These are phyloP conservation scores for Xylariaceae sp. DNA, from an alignment of 2,329 filamentous ascomycete species.

Conservation along the genomic window DNA sequence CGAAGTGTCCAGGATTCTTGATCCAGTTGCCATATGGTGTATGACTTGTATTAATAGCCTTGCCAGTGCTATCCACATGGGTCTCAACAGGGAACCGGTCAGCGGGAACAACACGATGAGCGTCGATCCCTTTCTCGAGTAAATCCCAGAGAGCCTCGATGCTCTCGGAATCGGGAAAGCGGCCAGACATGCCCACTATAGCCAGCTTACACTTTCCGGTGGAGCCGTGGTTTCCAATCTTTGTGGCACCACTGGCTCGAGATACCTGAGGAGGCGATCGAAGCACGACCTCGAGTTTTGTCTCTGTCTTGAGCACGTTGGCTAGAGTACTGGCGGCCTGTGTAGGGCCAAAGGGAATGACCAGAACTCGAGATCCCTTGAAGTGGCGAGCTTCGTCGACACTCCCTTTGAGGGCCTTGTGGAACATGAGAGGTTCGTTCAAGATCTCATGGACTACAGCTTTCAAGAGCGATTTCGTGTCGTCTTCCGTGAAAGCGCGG, in stretches of 20 bases:
- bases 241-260: constrained; percentile 31
- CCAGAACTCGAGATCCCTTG: constrained; percentile 38
- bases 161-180: constrained; percentile 69
- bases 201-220: constrained; percentile 65
- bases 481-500: constrained; percentile 36
- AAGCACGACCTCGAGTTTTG: constrained; percentile 41
- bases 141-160: constrained; percentile 72
- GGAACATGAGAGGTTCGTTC: constrained; percentile 46
- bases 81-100: constrained; percentile 72
- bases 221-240: constrained; percentile 46
- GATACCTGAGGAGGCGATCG: constrained; percentile 35
- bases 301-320: constrained; percentile 39
- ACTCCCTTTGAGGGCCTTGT: constrained; percentile 46
- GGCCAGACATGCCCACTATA: constrained; percentile 78
- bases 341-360: constrained; percentile 49
- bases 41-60: constrained; percentile 71
- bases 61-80: constrained; percentile 68
- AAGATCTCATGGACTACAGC: constrained; percentile 47
- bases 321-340: constrained; percentile 45
- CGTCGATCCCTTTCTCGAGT: constrained; percentile 69
- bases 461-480: constrained; percentile 40
- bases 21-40: constrained; percentile 73
- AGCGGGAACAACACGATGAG: constrained; percentile 62
- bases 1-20: constrained; percentile 71
- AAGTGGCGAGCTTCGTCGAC: constrained; percentile 40